phyloP scores from a whole-genome alignment of 2,329 filamentous ascomycete species.

The Xylaria sp. region DNA sequence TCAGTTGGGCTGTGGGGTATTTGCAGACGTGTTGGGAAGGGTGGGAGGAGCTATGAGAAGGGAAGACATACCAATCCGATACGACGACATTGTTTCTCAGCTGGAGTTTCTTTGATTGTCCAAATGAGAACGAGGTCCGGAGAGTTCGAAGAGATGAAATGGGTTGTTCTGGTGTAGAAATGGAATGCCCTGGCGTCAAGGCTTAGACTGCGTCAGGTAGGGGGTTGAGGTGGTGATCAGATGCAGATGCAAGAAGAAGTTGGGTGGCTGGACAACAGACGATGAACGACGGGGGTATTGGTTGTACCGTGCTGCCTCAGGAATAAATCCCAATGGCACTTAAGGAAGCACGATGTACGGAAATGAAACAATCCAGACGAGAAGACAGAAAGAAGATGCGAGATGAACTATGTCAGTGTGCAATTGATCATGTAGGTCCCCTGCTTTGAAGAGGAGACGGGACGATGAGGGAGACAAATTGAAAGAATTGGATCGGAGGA shows the following conservation, averaged over 20 bases:
- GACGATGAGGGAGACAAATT: not conserved
- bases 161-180: slow-evolving; percentile 1
- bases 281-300: not conserved
- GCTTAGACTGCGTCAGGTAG: not conserved
- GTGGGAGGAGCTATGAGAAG: slow-evolving; percentile 5
- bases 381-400: no score
- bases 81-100: slow-evolving; percentile 48
- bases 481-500: not conserved
- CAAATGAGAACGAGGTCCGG: no score
- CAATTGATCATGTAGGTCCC: no score
- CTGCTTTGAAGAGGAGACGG: not conserved
- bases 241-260: not conserved
- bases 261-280: no score
- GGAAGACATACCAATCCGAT: slow-evolving; percentile 49
- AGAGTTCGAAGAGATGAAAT: slow-evolving; percentile 6
- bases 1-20: slow-evolving; percentile 5
- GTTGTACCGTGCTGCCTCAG: not conserved
- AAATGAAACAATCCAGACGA: no score
- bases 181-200: not conserved
- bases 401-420: no score
- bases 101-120: slow-evolving; percentile 3
- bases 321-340: no score
- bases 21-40: not conserved
- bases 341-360: no score
- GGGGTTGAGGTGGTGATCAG: not conserved